Conservation (phyloP, 2,329 filamentous ascomycete species). For the Sclerotinia subarctica region DNA sequence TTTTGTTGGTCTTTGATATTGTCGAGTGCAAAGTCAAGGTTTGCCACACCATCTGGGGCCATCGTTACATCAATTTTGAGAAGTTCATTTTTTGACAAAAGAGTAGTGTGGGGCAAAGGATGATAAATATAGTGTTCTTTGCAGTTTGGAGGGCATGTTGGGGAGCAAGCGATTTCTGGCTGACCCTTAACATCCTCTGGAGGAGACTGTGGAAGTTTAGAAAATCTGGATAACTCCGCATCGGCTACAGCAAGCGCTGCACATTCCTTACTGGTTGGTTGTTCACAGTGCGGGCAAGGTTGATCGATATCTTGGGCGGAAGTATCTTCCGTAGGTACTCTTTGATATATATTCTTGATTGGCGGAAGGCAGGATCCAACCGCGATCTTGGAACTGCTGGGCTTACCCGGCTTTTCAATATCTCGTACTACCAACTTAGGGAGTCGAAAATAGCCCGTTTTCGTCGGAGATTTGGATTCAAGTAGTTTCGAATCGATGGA, state of each 20-base stretch:
- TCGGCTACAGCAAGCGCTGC: background rate
- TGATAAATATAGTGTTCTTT: slow-evolving; percentile 15
- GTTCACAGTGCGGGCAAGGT: slow-evolving; percentile 13
- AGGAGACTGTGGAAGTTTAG: slow-evolving; percentile 18
- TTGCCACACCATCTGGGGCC: background rate
- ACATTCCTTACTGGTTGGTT: background rate
- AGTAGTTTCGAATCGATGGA: slow-evolving; percentile 4
- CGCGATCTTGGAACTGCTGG: background rate
- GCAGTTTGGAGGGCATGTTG: slow-evolving; percentile 18
- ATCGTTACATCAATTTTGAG: slow-evolving; percentile 8
- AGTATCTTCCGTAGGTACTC: slow-evolving; percentile 27
- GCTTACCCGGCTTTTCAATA: slow-evolving; percentile 20
- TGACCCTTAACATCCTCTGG: slow-evolving; percentile 2
- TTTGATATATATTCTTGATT: slow-evolving; percentile 1
- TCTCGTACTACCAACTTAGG: slow-evolving; percentile 32
- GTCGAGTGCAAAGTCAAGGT: slow-evolving; percentile 4
- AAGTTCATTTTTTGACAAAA: background rate
- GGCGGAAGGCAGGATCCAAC: slow-evolving; percentile 17
- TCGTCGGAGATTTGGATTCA: slow-evolving; percentile 3
- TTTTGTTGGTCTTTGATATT: background rate
- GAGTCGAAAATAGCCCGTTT: slow-evolving; percentile 27
- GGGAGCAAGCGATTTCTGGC: slow-evolving; percentile 16
- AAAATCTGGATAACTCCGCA: slow-evolving; percentile 9
- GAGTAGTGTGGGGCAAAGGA: background rate
- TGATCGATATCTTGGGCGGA: slow-evolving; percentile 28